Conservation (phyloP, 31 red algal species). For the Endocladia muricata region DNA sequence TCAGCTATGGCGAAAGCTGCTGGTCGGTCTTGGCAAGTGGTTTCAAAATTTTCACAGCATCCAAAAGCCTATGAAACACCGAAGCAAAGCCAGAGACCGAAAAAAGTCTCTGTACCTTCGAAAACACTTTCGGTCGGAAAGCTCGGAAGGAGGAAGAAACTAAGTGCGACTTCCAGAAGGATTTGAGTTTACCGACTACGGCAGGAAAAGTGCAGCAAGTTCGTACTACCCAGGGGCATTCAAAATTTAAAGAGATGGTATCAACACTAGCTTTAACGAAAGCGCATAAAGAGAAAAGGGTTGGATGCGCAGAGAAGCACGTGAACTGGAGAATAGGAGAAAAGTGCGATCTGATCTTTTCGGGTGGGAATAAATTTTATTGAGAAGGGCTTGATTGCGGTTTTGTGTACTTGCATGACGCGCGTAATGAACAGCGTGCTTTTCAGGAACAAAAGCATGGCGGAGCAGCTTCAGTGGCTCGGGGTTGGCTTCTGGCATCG, state of each 20-base stretch:
- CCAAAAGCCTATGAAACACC: too few relatives aligned
- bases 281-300: not conserved
- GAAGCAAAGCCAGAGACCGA: not conserved
- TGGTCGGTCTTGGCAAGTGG: too few relatives aligned
- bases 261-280: not conserved
- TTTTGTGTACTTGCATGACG: not conserved
- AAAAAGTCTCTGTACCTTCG: not conserved
- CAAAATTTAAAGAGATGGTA: not conserved
- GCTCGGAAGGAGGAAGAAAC: not conserved
- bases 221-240: not conserved
- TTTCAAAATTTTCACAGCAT: too few relatives aligned
- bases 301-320: not conserved
- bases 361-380: slow-evolving; percentile 21
- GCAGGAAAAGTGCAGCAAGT: not conserved
- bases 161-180: not conserved
- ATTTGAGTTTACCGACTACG: not conserved
- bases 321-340: slow-evolving; percentile 7
- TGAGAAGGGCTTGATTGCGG: not conserved
- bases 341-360: slow-evolving; percentile 6
- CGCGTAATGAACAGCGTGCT: not conserved
- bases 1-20: too few relatives aligned
- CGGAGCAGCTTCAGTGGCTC: not conserved
- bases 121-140: not conserved
- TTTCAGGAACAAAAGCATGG: not conserved
- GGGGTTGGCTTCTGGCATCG: not conserved